Percentiles rank a stretch among this genome's conserved stretches.
Evolutionary conservation across 345 rosid genomes (phyloP).

Genomic region (Anastatica hierochuntica): DNA sequence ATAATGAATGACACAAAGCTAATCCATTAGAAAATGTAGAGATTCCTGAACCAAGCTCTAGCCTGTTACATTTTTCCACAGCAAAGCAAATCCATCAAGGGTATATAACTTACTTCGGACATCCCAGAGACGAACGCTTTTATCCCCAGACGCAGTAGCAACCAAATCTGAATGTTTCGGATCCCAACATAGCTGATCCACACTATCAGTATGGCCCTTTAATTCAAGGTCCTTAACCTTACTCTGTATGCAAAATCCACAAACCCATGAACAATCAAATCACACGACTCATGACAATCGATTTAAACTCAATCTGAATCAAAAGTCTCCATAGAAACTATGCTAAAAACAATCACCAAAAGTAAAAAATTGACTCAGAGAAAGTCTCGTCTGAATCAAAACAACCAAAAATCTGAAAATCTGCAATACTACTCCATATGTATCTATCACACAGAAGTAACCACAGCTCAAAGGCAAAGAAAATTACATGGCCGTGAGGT

Average conservation of each 20-base stretch:
- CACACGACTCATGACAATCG: not conserved
- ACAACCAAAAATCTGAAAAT: not conserved
- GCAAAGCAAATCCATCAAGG: too few species aligned
- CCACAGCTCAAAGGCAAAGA: not conserved
- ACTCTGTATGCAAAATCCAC: constrained; percentile 37
- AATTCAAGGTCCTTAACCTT: constrained; percentile 82
- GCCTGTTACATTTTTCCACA: too few species aligned
- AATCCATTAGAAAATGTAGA: not conserved
- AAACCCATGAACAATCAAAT: not conserved
- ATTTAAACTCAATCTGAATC: not conserved
- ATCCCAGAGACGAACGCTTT: constrained; percentile 97
- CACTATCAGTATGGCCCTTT: constrained; percentile 97
- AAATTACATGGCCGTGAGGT: constrained; percentile 80
- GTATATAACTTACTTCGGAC: constrained; percentile 71
- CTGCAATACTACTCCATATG: not conserved
- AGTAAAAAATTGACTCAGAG: not conserved
- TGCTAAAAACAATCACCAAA: not conserved
- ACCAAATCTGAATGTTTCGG: constrained; percentile 88
- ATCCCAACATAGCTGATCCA: constrained; percentile 99
- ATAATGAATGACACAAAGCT: not conserved
- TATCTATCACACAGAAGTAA: too few species aligned
- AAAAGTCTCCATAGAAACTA: too few species aligned
- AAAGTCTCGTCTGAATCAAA: not conserved
- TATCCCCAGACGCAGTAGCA: constrained; percentile 97
- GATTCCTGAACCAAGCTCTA: not conserved